These are phyloP conservation scores for Isochrysis galbana DNA, from an alignment of 78 protist species.

Conservation along the genomic window DNA sequence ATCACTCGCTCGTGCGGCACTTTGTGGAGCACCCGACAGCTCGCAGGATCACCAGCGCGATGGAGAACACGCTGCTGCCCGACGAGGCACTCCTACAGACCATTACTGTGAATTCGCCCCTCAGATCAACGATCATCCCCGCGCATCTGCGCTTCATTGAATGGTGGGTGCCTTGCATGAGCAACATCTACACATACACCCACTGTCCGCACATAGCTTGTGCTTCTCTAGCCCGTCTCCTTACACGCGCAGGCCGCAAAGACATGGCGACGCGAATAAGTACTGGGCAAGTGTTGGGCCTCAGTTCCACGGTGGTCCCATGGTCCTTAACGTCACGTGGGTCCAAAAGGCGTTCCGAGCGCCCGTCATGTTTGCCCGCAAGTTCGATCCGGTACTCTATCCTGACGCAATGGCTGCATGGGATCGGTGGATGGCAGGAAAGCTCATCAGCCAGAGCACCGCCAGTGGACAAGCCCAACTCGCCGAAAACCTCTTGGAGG, in stretches of 20 bases:
- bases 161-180: too few species aligned
- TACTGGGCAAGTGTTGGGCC: constrained; percentile 14
- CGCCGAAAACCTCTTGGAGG: neutral
- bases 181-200: too few species aligned
- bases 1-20: neutral
- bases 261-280: constrained; percentile 28
- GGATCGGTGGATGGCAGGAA: neutral
- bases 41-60: neutral
- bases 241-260: constrained; percentile 16
- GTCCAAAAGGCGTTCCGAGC: neutral
- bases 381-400: neutral
- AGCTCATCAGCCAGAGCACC: neutral
- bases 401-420: neutral
- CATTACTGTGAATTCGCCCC: neutral
- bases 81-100: constrained; percentile 25
- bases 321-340: neutral
- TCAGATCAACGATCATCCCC: neutral
- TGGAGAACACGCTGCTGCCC: constrained; percentile 32
- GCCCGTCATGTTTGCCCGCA: neutral
- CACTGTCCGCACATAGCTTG: too few species aligned
- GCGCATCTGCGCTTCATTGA: constrained; percentile 7
- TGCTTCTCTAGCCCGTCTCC: too few species aligned
- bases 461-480: neutral
- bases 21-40: neutral
- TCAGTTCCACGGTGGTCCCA: constrained; percentile 26